phyloP scores from a whole-genome alignment of 257 asterid species.

The Orobanche coerulescens region DNA sequence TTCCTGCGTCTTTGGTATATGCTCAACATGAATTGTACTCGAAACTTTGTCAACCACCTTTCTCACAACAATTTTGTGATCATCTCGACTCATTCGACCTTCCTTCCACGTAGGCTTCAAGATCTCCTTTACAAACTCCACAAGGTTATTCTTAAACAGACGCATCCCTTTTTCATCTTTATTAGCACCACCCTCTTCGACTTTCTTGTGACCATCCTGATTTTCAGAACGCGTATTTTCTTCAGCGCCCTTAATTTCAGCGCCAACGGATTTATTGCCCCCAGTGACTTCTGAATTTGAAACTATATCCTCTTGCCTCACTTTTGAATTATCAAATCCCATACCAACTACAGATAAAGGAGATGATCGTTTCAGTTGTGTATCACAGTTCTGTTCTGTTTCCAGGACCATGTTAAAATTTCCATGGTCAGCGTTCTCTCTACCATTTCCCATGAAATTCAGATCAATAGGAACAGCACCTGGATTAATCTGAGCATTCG shows the following conservation, averaged over 20 bases:
- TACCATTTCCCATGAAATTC: slow-evolving; percentile 24
- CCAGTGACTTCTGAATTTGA: slow-evolving; percentile 28
- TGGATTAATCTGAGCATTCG: slow-evolving; percentile 22
- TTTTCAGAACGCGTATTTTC: slow-evolving; percentile 35
- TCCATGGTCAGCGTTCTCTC: slow-evolving; percentile 17
- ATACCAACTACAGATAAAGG: slow-evolving; percentile 22
- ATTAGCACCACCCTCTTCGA: slow-evolving; percentile 38
- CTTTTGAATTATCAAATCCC: slow-evolving; percentile 19
- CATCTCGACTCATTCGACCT: slow-evolving; percentile 93
- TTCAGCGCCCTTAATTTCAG: slow-evolving; percentile 30
- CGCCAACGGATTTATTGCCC: slow-evolving; percentile 22
- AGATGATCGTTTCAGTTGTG: slow-evolving; percentile 29
- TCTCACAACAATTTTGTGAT: slow-evolving; percentile 80
- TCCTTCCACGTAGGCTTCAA: slow-evolving; percentile 91
- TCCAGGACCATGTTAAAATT: slow-evolving; percentile 19
- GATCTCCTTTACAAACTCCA: slow-evolving; percentile 84
- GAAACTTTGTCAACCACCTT: slow-evolving; percentile 94
- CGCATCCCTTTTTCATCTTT: slow-evolving; percentile 82
- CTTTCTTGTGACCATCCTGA: slow-evolving; percentile 38
- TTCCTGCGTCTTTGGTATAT: slow-evolving; percentile 74
- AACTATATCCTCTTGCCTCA: slow-evolving; percentile 25
- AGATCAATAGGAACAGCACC: slow-evolving; percentile 24
- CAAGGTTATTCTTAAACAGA: slow-evolving; percentile 61
- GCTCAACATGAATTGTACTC: slow-evolving; percentile 52
- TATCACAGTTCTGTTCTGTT: slow-evolving; percentile 29